Evolutionary conservation across 2,329 filamentous ascomycete genomes (phyloP).

Genomic region (Dactylellina drechsleri): DNA sequence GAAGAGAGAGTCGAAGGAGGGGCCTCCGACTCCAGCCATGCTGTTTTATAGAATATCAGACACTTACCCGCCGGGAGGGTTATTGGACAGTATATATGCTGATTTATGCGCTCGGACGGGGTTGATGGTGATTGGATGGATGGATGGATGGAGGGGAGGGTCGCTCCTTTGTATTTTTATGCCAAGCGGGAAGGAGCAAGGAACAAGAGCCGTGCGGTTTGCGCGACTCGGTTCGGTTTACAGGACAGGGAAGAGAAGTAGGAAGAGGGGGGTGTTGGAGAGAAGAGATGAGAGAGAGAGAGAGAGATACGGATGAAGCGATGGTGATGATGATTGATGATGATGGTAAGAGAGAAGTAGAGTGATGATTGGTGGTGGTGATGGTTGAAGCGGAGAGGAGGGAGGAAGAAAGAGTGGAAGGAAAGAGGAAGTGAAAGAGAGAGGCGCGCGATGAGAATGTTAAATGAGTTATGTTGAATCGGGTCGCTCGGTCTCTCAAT

Average conservation of each 20-base stretch:
- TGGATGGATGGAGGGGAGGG: background rate
- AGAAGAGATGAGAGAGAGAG: slow-evolving; percentile 52
- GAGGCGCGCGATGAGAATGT: no score
- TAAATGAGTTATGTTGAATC: no score
- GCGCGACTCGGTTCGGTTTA: background rate
- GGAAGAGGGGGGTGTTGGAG: slow-evolving; percentile 53
- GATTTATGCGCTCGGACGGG: background rate
- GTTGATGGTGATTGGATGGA: background rate
- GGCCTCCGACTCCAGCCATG: slow-evolving; percentile 33
- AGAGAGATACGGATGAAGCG: slow-evolving; percentile 28
- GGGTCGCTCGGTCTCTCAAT: no score
- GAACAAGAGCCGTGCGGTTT: no score
- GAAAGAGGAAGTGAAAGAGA: slow-evolving; percentile 54
- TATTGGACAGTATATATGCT: background rate
- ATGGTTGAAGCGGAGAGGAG: slow-evolving; percentile 35
- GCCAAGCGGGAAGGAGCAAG: no score
- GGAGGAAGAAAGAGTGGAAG: slow-evolving; percentile 30
- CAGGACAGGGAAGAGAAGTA: slow-evolving; percentile 13
- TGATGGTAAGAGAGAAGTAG: slow-evolving; percentile 27
- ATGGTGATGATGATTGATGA: slow-evolving; percentile 49
- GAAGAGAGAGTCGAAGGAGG: slow-evolving; percentile 48
- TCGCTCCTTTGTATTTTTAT: no score
- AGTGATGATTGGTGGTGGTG: slow-evolving; percentile 28
- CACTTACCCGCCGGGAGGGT: background rate
- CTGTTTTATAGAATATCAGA: background rate